Conservation (phyloP, 1,284 basidiomycete genomes). For the Ceratobasidium sp. region DNA sequence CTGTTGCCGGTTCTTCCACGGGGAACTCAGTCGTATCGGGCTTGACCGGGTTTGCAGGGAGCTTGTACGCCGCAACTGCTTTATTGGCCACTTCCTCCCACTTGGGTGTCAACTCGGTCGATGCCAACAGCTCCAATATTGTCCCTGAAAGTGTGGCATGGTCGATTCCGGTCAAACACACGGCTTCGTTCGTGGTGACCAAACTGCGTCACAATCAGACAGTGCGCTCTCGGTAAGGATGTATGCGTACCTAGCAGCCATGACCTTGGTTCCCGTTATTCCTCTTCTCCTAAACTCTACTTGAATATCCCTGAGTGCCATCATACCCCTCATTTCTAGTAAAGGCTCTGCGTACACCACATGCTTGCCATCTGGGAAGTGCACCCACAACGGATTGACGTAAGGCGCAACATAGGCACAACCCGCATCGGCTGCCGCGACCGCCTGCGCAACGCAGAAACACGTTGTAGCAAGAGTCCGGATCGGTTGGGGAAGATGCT, state of each 20-base stretch:
- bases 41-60: conserved; percentile 9
- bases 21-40: conserved; percentile 37
- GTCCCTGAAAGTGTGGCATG: conserved; percentile 43
- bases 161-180: conserved; percentile 42
- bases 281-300: conserved; percentile 39
- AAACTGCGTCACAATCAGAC: conserved; percentile 37
- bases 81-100: conserved; percentile 39
- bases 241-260: conserved; percentile 44
- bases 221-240: background rate
- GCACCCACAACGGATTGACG: conserved; percentile 47
- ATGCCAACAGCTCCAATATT: conserved; percentile 40
- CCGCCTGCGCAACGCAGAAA: conserved; percentile 46
- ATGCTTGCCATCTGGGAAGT: conserved; percentile 44
- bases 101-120: conserved; percentile 39
- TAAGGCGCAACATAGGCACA: conserved; percentile 47
- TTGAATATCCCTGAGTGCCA: conserved; percentile 43
- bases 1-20: conserved; percentile 38
- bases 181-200: conserved; percentile 43
- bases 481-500: conserved; percentile 43
- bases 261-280: conserved; percentile 41
- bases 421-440: conserved; percentile 45
- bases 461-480: conserved; percentile 47
- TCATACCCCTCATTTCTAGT: conserved; percentile 43
- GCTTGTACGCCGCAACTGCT: conserved; percentile 41
- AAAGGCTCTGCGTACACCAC: conserved; percentile 41